phyloP scores from a whole-genome alignment of 2,329 filamentous ascomycete species.

The Penicillium nordicum region DNA sequence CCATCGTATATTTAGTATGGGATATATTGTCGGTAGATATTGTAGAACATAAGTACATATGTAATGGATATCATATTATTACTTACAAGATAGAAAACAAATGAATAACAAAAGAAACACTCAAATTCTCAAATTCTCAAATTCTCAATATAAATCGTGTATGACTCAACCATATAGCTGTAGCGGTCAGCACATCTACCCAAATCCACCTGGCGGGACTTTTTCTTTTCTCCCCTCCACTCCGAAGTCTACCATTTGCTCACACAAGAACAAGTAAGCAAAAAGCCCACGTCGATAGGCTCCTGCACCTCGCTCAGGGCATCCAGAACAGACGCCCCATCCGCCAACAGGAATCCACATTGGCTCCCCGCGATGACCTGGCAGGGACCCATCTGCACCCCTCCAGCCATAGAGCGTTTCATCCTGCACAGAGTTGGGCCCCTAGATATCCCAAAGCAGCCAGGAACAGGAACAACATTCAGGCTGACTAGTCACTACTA shows the following conservation, averaged over 20 bases:
- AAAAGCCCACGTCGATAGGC: neutral
- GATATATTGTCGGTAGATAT: too few relatives aligned
- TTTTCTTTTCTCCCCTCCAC: neutral
- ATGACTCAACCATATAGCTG: neutral
- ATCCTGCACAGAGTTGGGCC: conserved; percentile 4
- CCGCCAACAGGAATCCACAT: conserved; percentile 10
- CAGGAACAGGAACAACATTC: conserved; percentile 5
- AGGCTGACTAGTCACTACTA: neutral
- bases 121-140: neutral
- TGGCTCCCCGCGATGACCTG: conserved; percentile 25
- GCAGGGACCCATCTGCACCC: conserved; percentile 11
- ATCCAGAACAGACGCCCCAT: conserved; percentile 6
- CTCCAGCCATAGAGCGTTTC: conserved; percentile 10
- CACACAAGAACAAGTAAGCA: conserved; percentile 1
- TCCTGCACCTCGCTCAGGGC: conserved; percentile 5
- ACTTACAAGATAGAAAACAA: too few relatives aligned
- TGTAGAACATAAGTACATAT: too few relatives aligned
- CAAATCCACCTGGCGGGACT: conserved; percentile 1
- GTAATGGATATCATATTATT: neutral
- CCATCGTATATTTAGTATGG: neutral
- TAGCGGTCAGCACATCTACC: conserved; percentile 22
- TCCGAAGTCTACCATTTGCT: conserved; percentile 12
- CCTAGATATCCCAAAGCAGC: conserved; percentile 9
- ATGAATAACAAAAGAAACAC: too few relatives aligned
- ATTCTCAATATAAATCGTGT: neutral